Evolutionary conservation across 805 yeast genomes (phyloP).

Genomic region (Lipomyces yamanashiensis): DNA sequence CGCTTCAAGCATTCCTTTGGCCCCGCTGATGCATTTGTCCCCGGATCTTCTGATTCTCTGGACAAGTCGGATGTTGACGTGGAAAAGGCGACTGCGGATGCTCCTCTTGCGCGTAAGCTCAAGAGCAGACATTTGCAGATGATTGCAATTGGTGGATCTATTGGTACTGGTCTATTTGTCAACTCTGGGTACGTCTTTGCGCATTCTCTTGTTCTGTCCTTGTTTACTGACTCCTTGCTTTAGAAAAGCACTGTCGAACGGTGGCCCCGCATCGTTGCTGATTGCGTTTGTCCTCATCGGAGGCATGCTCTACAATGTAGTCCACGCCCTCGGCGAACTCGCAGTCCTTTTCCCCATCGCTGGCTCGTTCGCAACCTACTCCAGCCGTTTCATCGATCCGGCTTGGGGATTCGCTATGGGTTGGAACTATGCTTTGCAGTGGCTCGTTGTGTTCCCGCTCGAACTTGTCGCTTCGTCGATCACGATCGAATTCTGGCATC

Average conservation of each 20-base stretch:
- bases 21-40: slow-evolving; percentile 25
- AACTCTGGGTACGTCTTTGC: slow-evolving; percentile 20
- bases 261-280: slow-evolving; percentile 59
- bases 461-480: slow-evolving; percentile 69
- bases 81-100: slow-evolving; percentile 47
- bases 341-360: slow-evolving; percentile 67
- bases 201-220: not conserved
- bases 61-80: slow-evolving; percentile 17
- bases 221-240: not conserved
- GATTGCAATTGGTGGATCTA: slow-evolving; percentile 83
- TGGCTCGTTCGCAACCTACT: slow-evolving; percentile 64
- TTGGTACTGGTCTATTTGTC: slow-evolving; percentile 73
- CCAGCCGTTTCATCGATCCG: slow-evolving; percentile 66
- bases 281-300: slow-evolving; percentile 57
- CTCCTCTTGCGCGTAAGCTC: slow-evolving; percentile 57
- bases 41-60: slow-evolving; percentile 6
- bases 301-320: slow-evolving; percentile 56
- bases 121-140: slow-evolving; percentile 51
- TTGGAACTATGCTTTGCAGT: slow-evolving; percentile 70
- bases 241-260: slow-evolving; percentile 49
- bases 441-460: slow-evolving; percentile 66
- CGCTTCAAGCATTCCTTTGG: slow-evolving; percentile 33
- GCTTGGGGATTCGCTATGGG: slow-evolving; percentile 74
- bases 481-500: slow-evolving; percentile 58
- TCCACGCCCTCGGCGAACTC: slow-evolving; percentile 61